Evolutionary conservation across 768 basidiomycete genomes (phyloP).

Genomic region (Russula olivacea): DNA sequence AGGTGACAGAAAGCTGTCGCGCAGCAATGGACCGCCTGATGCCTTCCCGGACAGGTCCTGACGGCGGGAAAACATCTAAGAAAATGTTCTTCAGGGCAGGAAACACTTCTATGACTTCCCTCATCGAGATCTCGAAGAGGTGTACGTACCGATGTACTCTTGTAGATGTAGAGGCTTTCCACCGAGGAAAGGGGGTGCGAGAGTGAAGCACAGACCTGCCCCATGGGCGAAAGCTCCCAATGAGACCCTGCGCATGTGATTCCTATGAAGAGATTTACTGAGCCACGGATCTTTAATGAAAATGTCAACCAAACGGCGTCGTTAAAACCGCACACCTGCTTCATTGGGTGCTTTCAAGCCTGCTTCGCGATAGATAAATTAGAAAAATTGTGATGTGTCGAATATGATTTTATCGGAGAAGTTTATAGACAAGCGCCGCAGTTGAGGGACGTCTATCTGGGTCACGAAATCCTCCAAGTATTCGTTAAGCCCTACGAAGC

Average conservation of each 20-base stretch:
- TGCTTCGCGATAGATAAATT: background rate
- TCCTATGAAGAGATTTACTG: too few species aligned
- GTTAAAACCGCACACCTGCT: too few species aligned
- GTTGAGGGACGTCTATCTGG: background rate
- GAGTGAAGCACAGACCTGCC: too few species aligned
- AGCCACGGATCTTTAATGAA: too few species aligned
- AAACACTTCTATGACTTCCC: background rate
- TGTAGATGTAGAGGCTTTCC: background rate
- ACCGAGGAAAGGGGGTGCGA: too few species aligned
- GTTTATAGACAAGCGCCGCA: background rate
- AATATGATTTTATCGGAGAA: background rate
- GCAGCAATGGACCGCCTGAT: background rate
- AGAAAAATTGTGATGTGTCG: background rate
- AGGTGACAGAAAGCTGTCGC: background rate
- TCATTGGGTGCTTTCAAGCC: background rate
- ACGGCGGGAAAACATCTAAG: too few species aligned
- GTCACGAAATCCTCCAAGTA: background rate
- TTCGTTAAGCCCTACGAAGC: background rate
- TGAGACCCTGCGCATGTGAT: too few species aligned
- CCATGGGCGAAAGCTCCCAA: too few species aligned
- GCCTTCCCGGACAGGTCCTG: background rate
- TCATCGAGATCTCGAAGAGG: background rate
- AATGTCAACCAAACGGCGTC: background rate
- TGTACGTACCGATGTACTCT: too few species aligned
- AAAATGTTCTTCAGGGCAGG: background rate